Base-by-base conservation (phyloP, 768 basidiomycete genomes). In the Amanita pseudoporphyria region DNA sequence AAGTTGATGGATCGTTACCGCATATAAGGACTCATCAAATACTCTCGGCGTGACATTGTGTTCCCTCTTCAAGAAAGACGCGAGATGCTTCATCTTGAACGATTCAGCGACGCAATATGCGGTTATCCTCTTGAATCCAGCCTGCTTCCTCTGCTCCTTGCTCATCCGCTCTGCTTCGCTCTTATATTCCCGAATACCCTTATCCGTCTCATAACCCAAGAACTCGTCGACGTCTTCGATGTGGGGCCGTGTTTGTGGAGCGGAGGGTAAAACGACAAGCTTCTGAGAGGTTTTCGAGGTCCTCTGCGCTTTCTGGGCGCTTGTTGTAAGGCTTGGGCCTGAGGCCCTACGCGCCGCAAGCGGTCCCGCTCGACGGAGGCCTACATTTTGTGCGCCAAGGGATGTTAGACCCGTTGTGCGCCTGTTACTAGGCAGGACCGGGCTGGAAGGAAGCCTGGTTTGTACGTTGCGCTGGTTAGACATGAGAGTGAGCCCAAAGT, bases 1-100 rank as follows among this genome's bases (percentile, higher is more conserved):
- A 47, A 41, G 13, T 16, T 22, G 13, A 55, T 37, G 22, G 75
- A 88, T 68, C 54, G 18, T 18, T 45, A 94, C 93, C 50, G 82
- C 87, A 70, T 96, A 96, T 53, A 95, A 66, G 0, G 92, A 93
- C 66, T 97, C 94, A 62, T 96, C 94, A 56, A 90, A 97, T 0
- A 90, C 76, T 52, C 94, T 73, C 1, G 83, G 90, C 9, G 68
- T 73, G 9, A 94, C 92, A 48, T 93, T 95, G 62, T 97, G 94
- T 60, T 97, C 94, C 45, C 94, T 72, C 65, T 94, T 95, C 61
- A 96, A 61, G 60, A 93, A 95, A 2, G 83, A 81, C 9, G 84
- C 81, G 18, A 96, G 67, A 0, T 87, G 67, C 63, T 90, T 93
- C 78, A 88, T 84, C 60, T 82, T 81, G 64, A 94, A 83, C 6